Evolutionary conservation across 1,284 basidiomycete genomes (phyloP).

Genomic region (Heterobasidion occidentale): DNA sequence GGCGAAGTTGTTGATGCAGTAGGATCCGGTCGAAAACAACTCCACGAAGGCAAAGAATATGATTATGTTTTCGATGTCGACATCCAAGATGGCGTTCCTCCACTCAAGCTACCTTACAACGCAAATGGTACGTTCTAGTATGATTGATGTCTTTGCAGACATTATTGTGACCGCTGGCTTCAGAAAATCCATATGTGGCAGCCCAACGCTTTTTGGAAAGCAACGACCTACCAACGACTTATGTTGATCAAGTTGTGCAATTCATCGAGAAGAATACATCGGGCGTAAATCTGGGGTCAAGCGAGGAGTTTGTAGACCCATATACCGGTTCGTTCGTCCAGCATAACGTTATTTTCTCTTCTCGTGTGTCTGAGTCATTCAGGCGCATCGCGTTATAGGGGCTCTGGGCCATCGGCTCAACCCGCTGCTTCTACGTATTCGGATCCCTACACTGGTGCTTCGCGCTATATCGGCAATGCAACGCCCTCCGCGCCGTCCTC

Average conservation of each 20-base stretch:
- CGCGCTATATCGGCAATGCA: slow-evolving; percentile 10
- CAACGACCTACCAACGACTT: slow-evolving; percentile 79
- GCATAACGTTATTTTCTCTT: background rate
- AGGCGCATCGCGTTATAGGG: slow-evolving; percentile 58
- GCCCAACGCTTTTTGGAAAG: slow-evolving; percentile 84
- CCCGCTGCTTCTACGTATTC: slow-evolving; percentile 5
- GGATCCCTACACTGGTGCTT: slow-evolving; percentile 12
- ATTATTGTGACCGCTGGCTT: slow-evolving; percentile 2
- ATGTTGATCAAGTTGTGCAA: slow-evolving; percentile 86
- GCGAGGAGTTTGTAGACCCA: slow-evolving; percentile 72
- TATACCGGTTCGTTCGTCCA: slow-evolving; percentile 63
- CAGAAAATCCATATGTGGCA: slow-evolving; percentile 89
- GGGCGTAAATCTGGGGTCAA: slow-evolving; percentile 63
- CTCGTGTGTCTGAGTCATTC: no score
- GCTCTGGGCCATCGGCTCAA: slow-evolving; percentile 12
- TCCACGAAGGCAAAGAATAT: slow-evolving; percentile 90
- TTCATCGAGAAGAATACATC: slow-evolving; percentile 93
- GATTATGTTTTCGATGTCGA: slow-evolving; percentile 99
- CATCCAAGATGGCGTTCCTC: slow-evolving; percentile 86
- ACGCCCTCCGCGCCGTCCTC: slow-evolving; percentile 18
- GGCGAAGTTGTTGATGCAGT: slow-evolving; percentile 96
- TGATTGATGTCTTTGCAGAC: background rate
- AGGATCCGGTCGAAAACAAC: slow-evolving; percentile 79
- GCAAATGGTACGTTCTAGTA: slow-evolving; percentile 53
- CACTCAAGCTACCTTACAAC: slow-evolving; percentile 94